These are phyloP conservation scores for Nemania serpens DNA, from an alignment of 2,329 filamentous ascomycete species.

Conservation along the genomic window DNA sequence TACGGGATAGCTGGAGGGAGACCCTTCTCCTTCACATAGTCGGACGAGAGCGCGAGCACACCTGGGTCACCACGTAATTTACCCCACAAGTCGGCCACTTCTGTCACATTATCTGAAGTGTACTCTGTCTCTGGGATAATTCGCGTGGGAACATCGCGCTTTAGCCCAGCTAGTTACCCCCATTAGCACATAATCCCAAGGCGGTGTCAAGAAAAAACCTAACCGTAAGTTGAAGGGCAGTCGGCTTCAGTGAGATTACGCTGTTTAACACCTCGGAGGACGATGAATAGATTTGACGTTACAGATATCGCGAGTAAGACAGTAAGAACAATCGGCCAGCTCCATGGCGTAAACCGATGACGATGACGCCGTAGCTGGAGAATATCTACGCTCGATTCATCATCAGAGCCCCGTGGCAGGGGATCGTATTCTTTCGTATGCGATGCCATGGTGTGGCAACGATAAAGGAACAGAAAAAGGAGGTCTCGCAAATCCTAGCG, in stretches of 20 bases:
- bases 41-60: not conserved
- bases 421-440: not conserved
- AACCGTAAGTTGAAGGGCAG: not conserved
- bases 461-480: too few species aligned
- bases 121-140: slow-evolving; percentile 1
- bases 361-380: not conserved
- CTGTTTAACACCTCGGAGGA: not conserved
- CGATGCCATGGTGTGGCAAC: not conserved
- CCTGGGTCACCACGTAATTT: not conserved
- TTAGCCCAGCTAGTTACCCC: not conserved
- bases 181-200: not conserved
- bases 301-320: not conserved
- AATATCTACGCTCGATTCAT: slow-evolving; percentile 2
- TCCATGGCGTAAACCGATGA: not conserved
- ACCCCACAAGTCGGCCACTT: not conserved
- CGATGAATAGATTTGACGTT: not conserved
- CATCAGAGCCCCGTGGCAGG: not conserved
- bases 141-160: not conserved
- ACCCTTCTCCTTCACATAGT: slow-evolving; percentile 1
- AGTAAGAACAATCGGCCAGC: not conserved
- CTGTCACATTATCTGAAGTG: not conserved
- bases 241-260: not conserved
- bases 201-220: not conserved
- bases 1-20: slow-evolving; percentile 6
- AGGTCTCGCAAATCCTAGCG: too few species aligned